These are phyloP conservation scores for Rhododendron henanense DNA, from an alignment of 148 eudicot species.

Conservation along the genomic window DNA sequence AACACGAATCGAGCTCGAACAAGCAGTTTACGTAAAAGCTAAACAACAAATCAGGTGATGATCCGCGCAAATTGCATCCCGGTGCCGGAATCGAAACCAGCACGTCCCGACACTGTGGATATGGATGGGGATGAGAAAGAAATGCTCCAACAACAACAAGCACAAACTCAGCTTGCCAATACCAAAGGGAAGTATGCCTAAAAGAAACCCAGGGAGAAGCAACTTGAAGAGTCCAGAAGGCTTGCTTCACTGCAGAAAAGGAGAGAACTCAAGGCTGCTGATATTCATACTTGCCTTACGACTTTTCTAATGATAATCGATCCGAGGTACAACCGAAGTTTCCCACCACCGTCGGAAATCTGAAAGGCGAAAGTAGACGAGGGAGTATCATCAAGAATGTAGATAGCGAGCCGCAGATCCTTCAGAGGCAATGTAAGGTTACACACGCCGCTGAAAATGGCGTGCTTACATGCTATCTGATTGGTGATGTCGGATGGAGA, in stretches of 20 bases:
- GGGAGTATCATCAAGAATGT: too few species aligned
- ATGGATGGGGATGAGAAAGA: conserved; percentile 99
- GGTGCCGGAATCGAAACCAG: conserved; percentile 97
- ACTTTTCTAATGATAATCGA: conserved; percentile 62
- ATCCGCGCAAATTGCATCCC: conserved; percentile 57
- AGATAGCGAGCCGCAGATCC: too few species aligned
- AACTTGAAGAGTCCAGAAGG: conserved; percentile 96
- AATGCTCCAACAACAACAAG: conserved; percentile 98
- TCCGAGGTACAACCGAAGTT: conserved; percentile 70
- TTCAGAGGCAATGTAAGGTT: too few species aligned
- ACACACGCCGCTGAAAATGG: too few species aligned
- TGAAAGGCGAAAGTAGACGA: conserved; percentile 75
- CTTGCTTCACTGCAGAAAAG: conserved; percentile 96
- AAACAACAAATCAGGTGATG: conserved; percentile 31
- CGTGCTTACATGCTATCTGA: too few species aligned
- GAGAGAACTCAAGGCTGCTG: conserved; percentile 97
- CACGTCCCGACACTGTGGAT: conserved; percentile 95
- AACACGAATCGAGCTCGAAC: too few species aligned
- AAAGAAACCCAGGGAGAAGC: conserved; percentile 88
- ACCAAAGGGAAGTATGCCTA: conserved; percentile 90
- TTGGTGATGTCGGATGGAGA: too few species aligned
- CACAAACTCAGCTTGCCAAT: conserved; percentile 86
- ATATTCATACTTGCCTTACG: conserved; percentile 51
- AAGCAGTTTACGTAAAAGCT: too few species aligned
- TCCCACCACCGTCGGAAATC: conserved; percentile 86